phyloP scores from a whole-genome alignment of 116 monocot species.

The Cymodocea nodosa region DNA sequence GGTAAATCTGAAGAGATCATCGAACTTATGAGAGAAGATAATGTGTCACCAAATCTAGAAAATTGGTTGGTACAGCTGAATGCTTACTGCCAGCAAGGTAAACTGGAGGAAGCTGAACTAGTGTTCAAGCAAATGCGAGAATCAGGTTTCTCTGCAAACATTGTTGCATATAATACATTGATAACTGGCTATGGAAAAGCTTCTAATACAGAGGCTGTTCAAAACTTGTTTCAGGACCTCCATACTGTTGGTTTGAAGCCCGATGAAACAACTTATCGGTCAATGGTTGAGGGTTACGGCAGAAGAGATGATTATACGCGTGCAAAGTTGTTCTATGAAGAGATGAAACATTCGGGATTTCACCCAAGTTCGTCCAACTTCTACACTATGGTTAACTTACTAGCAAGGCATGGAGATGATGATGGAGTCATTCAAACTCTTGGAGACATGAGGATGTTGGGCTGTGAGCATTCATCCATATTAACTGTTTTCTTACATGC shows the following conservation, averaged over 20 bases:
- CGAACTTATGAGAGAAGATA: constrained; percentile 50
- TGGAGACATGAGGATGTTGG: constrained; percentile 44
- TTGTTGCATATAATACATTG: constrained; percentile 90
- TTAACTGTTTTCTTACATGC: constrained; percentile 64
- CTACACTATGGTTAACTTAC: constrained; percentile 80
- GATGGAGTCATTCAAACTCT: constrained; percentile 42
- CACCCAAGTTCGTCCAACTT: constrained; percentile 78
- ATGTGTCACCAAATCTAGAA: constrained; percentile 54
- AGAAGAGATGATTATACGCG: constrained; percentile 47
- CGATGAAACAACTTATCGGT: constrained; percentile 85
- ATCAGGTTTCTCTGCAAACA: constrained; percentile 44
- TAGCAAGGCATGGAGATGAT: constrained; percentile 61
- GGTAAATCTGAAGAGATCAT: constrained; percentile 65
- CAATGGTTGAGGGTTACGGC: constrained; percentile 89
- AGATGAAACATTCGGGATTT: constrained; percentile 64
- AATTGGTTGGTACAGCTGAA: constrained; percentile 89
- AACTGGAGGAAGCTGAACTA: constrained; percentile 56
- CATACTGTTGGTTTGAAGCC: constrained; percentile 41
- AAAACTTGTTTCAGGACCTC: constrained; percentile 36
- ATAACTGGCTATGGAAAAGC: constrained; percentile 86
- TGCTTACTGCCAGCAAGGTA: constrained; percentile 76
- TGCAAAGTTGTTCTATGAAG: constrained; percentile 43
- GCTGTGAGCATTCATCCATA: constrained; percentile 59
- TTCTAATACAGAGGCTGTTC: constrained; percentile 29
- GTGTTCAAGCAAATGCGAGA: constrained; percentile 45